Base-by-base conservation (phyloP, 257 asterid species). In the Paraleonurus japonicus region DNA sequence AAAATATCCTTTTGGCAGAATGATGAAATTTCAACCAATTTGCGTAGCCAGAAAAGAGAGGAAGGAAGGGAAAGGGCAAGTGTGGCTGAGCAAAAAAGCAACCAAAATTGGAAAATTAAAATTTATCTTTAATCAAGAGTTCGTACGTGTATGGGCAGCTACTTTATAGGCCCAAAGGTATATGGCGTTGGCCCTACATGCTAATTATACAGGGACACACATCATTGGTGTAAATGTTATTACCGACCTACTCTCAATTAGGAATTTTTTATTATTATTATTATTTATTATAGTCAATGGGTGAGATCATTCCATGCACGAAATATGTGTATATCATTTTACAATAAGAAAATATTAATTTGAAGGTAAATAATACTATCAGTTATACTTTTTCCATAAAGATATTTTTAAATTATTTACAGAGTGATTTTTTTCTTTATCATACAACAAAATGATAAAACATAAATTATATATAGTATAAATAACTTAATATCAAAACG, bases 131-230 rank as follows among this genome's bases (percentile, higher is more conserved):
- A 64, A 65, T 73, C 23, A 26, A 13, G 67, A 11, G 60, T 72
- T 22, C 11, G 60, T 72, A 33, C 11, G 71, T 39, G 65, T 65
- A 28, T 65, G 22, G 73, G 68, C 47, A 28, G 20, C 32, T 17
- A 39, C 72, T 65, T 57, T 73, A 33, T 53, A 50, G 65, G 74
- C 77, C 64, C 73, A 64, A 71, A 65, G 74, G 47, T 58, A 71
- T 51, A 71, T 47, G 35, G 28, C 45, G 2, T 59, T 10, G 77
- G 74, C 13, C 77, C 81, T 41, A 71, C 81, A 58, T 77, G 32
- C 76, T 35, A 60, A 32, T 61, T 69, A 69, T 53, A 41, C 15
- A 33, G 33, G 35, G 63, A 55, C 73, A 39, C 39, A 28, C 12
- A 12, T 48, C 17, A 47, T 48, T 72, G 76, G 51, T 4, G 65